These are phyloP conservation scores for Fusarium virguliforme DNA, from an alignment of 2,329 filamentous ascomycete genomes.

Conservation along the genomic window DNA sequence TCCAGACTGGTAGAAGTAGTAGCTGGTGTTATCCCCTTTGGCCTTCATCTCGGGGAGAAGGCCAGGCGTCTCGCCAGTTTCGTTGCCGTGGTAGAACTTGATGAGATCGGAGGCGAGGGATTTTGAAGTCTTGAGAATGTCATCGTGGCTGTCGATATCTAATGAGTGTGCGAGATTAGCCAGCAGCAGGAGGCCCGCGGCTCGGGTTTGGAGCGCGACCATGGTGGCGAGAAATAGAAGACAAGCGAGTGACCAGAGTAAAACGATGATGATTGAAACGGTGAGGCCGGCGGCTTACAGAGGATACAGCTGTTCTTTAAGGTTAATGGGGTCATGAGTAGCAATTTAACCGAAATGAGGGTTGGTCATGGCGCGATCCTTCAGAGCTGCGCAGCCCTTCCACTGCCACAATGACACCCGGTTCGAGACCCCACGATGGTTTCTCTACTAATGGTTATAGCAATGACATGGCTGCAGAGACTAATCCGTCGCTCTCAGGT, in stretches of 20 bases:
- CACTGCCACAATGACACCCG: background rate
- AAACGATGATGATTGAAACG: background rate
- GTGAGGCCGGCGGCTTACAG: background rate
- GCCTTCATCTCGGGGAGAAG: constrained; percentile 69
- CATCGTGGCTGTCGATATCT: constrained; percentile 22
- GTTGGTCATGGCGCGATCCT: background rate
- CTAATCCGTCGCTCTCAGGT: too few relatives aligned
- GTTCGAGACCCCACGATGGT: background rate
- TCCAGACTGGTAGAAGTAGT: constrained; percentile 80
- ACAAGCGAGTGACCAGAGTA: background rate
- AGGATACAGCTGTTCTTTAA: background rate
- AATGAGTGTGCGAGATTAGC: constrained; percentile 26
- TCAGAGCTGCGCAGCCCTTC: background rate
- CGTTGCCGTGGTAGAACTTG: constrained; percentile 66
- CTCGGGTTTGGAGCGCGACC: background rate
- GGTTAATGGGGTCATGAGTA: background rate
- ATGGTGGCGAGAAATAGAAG: background rate
- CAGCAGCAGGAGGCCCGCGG: constrained; percentile 18
- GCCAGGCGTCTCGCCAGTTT: constrained; percentile 67
- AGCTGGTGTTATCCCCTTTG: constrained; percentile 50
- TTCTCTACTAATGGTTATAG: background rate
- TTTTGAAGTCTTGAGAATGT: constrained; percentile 34
- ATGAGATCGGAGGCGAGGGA: constrained; percentile 67
- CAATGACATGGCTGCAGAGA: too few relatives aligned
- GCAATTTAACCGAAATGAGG: background rate